Evolutionary conservation across 495 filamentous ascomycete species (phyloP).

Genomic region (Pseudomonodictys pantanalensis): DNA sequence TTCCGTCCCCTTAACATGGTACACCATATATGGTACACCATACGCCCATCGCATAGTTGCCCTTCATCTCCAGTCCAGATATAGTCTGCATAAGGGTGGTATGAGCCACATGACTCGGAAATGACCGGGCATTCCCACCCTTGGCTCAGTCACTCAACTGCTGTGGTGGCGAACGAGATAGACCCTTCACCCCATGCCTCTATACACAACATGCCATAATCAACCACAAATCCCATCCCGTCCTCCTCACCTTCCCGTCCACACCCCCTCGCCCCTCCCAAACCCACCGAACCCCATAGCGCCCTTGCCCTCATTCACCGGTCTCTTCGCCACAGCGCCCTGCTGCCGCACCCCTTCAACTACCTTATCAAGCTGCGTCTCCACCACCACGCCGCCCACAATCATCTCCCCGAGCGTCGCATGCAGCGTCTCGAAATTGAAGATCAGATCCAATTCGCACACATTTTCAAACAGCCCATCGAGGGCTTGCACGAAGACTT

Average conservation of each 20-base stretch:
- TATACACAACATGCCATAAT: too few species aligned
- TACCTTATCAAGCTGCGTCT: conserved; percentile 84
- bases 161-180: too few species aligned
- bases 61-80: too few species aligned
- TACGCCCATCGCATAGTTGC: too few species aligned
- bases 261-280: conserved; percentile 46
- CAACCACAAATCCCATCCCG: too few species aligned
- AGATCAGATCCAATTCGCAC: conserved; percentile 96
- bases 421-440: conserved; percentile 97
- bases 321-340: conserved; percentile 71
- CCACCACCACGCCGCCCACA: conserved; percentile 90
- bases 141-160: too few species aligned
- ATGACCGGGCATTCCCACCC: too few species aligned
- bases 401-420: conserved; percentile 91
- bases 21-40: too few species aligned
- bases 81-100: too few species aligned
- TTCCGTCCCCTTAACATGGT: too few species aligned
- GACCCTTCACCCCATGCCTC: too few species aligned
- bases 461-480: conserved; percentile 97
- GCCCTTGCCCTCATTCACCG: conserved; percentile 41
- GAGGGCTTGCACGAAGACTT: conserved; percentile 94
- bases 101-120: too few species aligned
- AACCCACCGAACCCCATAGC: conserved; percentile 42
- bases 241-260: conserved; percentile 23
- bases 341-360: conserved; percentile 79